Evolutionary conservation across 2,329 filamentous ascomycete genomes (phyloP), one percentile per base, ranked within the genome.

Genomic region (Sarocladium strictum): DNA sequence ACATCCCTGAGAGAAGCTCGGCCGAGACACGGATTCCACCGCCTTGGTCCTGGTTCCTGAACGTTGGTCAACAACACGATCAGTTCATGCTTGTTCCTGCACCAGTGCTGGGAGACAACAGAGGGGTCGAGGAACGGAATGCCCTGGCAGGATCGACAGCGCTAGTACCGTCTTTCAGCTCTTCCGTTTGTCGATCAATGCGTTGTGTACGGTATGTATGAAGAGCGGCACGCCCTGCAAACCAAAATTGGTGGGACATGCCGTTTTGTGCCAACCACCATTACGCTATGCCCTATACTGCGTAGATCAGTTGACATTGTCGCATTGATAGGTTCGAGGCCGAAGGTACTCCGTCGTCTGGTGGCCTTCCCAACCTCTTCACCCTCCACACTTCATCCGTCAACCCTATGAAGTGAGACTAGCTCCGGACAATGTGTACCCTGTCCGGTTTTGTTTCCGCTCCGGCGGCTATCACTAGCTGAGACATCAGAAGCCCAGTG

Each of bases 341-440:
- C 32, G 15, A 33, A 33, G 35, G 15, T n/a, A 38, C 12, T n/a
- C 6, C 35, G 35, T n/a, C 35, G 19, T n/a, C 5, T 14, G 38
- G 19, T 17, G 38, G 38, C 19, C n/a, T 17, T 43, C 17, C 19
- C 14, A 38, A 23, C 12, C n/a, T 21, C n/a, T 43, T n/a, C 12
- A 43, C 17, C 38, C 38, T 23, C 17, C 17, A 19, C 38, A 43
- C 6, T 11, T 17, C 10, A 27, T 27, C 35, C 9, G 35, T 15
- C 35, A 38, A 7, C n/a, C 9, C 9, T 15, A 6, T 7, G 35
- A n/a, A n/a, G 24, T 35, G 47, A 51, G 47, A 51, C 47, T 51
- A 51, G 47, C 47, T 32, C 29, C 47, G 47, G 47, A 29, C 47
- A 51, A 5, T 51, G 47, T 17, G 47, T 27, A 33, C 47, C 47